Evolutionary conservation across 768 basidiomycete genomes (phyloP).

Genomic region (Agrocybe pediades): DNA sequence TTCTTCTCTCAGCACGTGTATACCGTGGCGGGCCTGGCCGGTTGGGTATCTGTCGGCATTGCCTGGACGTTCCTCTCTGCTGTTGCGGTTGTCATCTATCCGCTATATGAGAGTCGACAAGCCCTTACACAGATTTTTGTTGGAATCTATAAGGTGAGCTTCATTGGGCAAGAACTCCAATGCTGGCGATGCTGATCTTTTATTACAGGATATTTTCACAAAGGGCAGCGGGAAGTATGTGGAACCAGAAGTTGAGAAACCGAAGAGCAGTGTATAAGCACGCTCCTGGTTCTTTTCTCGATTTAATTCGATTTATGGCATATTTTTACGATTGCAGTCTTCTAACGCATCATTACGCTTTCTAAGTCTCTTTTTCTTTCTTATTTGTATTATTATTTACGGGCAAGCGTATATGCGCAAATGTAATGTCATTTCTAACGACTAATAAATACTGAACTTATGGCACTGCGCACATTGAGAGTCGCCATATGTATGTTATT

Average conservation of each 20-base stretch:
- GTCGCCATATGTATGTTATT: no score
- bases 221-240: slow-evolving; percentile 34
- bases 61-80: slow-evolving; percentile 83
- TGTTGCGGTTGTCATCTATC: slow-evolving; percentile 79
- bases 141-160: slow-evolving; percentile 65
- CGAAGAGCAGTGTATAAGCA: background rate
- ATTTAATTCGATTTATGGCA: background rate
- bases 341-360: no score
- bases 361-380: no score
- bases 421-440: no score
- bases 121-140: slow-evolving; percentile 59
- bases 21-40: slow-evolving; percentile 61
- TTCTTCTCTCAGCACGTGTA: slow-evolving; percentile 83
- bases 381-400: no score
- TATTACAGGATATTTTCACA: slow-evolving; percentile 32
- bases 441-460: no score
- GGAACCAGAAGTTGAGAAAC: background rate
- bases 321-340: no score
- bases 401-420: no score
- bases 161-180: no score
- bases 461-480: no score
- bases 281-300: background rate
- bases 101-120: slow-evolving; percentile 79
- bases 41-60: slow-evolving; percentile 83
- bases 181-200: no score